Conservation (phyloP, 257 asterid genomes). For the Rehmannia glutinosa region DNA sequence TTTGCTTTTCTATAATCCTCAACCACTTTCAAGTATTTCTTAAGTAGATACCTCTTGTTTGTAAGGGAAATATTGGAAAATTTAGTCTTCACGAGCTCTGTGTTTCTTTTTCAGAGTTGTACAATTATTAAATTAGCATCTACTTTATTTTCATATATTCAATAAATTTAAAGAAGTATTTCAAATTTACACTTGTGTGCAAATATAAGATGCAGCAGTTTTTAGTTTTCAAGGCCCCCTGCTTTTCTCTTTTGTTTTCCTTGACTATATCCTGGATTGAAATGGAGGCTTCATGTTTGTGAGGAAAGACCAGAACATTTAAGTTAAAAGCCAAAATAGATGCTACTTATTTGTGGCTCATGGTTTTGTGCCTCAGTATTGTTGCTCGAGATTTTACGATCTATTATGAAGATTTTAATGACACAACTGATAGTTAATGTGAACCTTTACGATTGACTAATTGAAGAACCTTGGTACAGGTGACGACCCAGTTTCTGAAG, state of each 20-base stretch:
- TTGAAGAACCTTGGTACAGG: constrained; percentile 48
- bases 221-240: background rate
- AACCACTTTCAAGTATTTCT: too few species aligned
- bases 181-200: background rate
- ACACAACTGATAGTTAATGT: background rate
- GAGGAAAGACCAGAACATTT: constrained; percentile 6
- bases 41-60: too few species aligned
- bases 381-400: background rate
- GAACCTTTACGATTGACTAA: background rate
- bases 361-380: background rate
- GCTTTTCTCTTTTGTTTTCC: background rate
- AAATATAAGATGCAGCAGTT: background rate
- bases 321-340: background rate
- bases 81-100: background rate
- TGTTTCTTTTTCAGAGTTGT: background rate
- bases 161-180: background rate
- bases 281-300: background rate
- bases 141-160: background rate
- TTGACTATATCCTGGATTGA: background rate
- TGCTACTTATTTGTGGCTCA: background rate
- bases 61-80: too few species aligned
- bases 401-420: constrained; percentile 2
- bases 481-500: constrained; percentile 84
- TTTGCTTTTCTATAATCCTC: too few species aligned
- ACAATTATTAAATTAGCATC: background rate